Evolutionary conservation across 2,329 filamentous ascomycete species (phyloP), one percentile per base, ranked within the genome.

Genomic region (Fusarium staphyleae): DNA sequence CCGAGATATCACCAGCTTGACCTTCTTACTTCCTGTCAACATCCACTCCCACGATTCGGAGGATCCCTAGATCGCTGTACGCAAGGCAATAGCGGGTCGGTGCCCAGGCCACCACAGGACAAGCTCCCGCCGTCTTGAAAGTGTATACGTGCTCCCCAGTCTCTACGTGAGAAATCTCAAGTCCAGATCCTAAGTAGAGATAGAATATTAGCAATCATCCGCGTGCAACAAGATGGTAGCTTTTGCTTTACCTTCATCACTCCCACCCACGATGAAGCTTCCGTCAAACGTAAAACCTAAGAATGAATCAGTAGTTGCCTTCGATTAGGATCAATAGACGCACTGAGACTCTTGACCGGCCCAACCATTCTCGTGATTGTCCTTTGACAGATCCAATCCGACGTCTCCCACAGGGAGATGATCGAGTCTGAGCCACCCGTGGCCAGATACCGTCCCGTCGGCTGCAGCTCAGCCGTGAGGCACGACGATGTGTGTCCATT

Each of bases 221-320:
- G 24, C 22, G 3, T 9, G 22, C 22, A 8, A 2, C 5, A 24
- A 8, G 7, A 24, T 8, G 9, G 7, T 24, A 24, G 22, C 9
- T 24, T 11, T 5, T 45, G 12, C 19, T 28, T 69, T 73, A 78
- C 85, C 87, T 73, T 91, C 88, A 48, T 91, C 89, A 52, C 87
- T 89, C 15, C 89, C 89, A 9, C 86, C 89, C 2, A 87, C 85
- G 18, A 93, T 75, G 68, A 87, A 93, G 66, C 84, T 87, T 1
- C 90, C 89, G 65, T 93, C 89, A 72, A 89, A 93, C 13, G 85
- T 89, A 69, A 93, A 93, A 67, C 87, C 87, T 85, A 18, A 37
- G 3, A 59, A n/a, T 24, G 12, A 37, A 37, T 66, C 36, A 66
- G 63, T 12, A 45, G 18, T 10, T 34, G 41, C 28, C 26, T 10